Base-by-base conservation (phyloP, 202 grass and related monocot species). In the Carex arenaria region DNA sequence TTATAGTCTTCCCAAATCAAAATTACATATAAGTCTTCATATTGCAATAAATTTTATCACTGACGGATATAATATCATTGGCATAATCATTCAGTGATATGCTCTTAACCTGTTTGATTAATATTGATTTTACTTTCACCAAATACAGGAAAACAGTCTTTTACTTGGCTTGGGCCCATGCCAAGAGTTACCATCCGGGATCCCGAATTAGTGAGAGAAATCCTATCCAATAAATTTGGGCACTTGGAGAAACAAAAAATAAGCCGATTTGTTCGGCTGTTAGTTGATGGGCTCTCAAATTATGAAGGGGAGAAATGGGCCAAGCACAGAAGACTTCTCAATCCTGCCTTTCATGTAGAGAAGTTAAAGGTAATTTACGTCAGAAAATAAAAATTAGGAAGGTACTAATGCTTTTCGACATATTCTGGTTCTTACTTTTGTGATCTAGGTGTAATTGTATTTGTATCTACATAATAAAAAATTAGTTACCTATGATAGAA, bases 331-430 rank as follows among this genome's bases (percentile, higher is more conserved):
- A 93, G 82, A 67, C 87, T 97, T 55, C 52, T 97, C 34, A 97
- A 93, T 66, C 91, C 94, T 34, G 91, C 94, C 64, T 97, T 97
- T 64, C 91, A 91, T 80, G 22, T 87, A 2, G 91, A 97, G 72
- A 93, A 87, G 79, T 66, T 93, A 10, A 45, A 45, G 42, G 42
- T 45, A 45, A 45, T 45, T 45, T 43, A 7, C 8, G 40, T 8
- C 40, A 43, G 7, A 43, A 43, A 43, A 43, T 43, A 43, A 43
- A 43, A 43, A 43, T 43, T 43, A 43, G 40, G 40, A 43, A 64
- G 42, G 10, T 72, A 30, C 23, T 74, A 4, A 74, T 74, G 4
- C 20, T 75, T 45, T 45, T 1, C 26, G 7, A 9, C 42, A 45
- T 45, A 45, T 45, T 45, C 1, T 45, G 42, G 5, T 45, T 45